Evolutionary conservation across 306 rosid species (phyloP), one percentile per base, ranked within the genome.

Genomic region (Styphnolobium japonicum): DNA sequence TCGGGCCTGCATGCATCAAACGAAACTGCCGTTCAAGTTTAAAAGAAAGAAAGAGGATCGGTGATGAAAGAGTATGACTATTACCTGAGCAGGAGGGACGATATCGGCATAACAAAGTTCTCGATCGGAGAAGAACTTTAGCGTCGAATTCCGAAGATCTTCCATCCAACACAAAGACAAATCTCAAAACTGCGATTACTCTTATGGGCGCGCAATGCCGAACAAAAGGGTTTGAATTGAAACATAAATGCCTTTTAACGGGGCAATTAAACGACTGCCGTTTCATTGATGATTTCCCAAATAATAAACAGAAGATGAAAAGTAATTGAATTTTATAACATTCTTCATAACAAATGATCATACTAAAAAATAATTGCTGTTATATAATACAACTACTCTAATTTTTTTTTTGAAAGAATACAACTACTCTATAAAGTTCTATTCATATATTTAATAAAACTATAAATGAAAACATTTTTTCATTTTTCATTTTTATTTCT

Each of bases 41-140:
- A 0, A 11, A 18, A 36, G 9, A 65, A 43, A 6, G 8, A 31
- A 27, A 11, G 69, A 2, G 43, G 29, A 48, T 58, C 1, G 66
- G 39, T n/a, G 75, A 49, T 15, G 75, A 73, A 27, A 51, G 53
- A 43, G 71, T 58, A 46, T 8, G 25, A 4, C 3, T 43, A 18
- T 10, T 75, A 87, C 96, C 89, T 88, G 89, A 49, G 82, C 48
- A 33, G 92, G 90, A 80, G 92, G 45, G 46, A 94, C 79, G 46
- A 92, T 84, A 70, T 92, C 97, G 52, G 97, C 97, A 46, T 86
- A 82, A 73, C 93, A 86, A 82, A 91, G 96, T 7, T 85, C 80
- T 80, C 91, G 97, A 84, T 92, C 90, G 79, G 92, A 81, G 92
- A 94, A 94, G 87, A 94, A 94, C 39, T 83, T 88, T 65, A 94